These are phyloP conservation scores for Cairneyella variabilis DNA, from an alignment of 495 filamentous ascomycete species.

Conservation along the genomic window DNA sequence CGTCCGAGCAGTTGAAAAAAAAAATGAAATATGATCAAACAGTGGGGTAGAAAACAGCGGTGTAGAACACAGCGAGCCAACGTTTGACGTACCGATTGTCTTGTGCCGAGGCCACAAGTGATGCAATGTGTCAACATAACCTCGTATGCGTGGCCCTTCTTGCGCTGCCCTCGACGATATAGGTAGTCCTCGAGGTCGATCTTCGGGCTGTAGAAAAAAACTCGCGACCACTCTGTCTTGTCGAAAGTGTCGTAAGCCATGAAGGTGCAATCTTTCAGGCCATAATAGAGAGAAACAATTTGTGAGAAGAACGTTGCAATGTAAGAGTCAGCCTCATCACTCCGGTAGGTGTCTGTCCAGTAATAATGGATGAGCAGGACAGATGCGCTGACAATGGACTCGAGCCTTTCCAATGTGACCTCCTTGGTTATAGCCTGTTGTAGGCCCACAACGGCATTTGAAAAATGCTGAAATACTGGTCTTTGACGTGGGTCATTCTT, in stretches of 20 bases:
- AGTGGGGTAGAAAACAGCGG: too few relatives aligned
- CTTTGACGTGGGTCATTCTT: neutral
- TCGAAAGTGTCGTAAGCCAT: neutral
- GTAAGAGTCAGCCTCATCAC: neutral
- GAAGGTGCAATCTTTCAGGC: neutral
- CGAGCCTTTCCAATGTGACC: neutral
- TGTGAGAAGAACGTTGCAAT: neutral
- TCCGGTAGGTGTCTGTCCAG: neutral
- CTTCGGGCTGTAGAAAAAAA: slow-evolving; percentile 3
- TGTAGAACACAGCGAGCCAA: too few relatives aligned
- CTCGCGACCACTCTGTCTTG: neutral
- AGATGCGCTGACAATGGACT: slow-evolving; percentile 5
- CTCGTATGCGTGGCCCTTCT: neutral
- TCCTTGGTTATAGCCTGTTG: neutral
- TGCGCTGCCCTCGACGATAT: neutral
- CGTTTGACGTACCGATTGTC: too few relatives aligned
- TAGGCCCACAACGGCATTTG: neutral
- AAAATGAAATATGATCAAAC: too few relatives aligned
- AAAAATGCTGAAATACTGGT: neutral
- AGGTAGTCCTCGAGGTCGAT: slow-evolving; percentile 1
- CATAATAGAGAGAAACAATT: neutral
- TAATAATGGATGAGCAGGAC: slow-evolving; percentile 1
- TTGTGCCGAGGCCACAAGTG: neutral
- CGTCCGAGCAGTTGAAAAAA: too few relatives aligned
- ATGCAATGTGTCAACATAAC: neutral